Base-by-base conservation (phyloP, 1,284 basidiomycete genomes). In the Apiotrichum domesticum region DNA sequence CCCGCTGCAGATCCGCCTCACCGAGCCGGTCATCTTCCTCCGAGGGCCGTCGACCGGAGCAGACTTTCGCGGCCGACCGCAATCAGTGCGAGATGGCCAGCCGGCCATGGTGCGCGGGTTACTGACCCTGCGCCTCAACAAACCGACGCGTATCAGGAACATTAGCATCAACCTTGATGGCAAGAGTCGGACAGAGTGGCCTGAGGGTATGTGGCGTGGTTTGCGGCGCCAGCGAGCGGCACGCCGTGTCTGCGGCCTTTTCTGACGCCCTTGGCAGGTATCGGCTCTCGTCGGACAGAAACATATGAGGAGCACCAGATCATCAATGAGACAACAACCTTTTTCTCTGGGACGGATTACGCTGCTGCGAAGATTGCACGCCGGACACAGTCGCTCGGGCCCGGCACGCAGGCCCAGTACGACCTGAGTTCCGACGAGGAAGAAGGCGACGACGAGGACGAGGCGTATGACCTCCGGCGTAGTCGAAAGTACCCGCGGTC, bases 51-150 rank as follows among this genome's bases (percentile, higher is more conserved):
- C 74, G 11, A 76, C 74, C 1, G 73, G 76, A 11, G 57, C 73
- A 42, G 72, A 77, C 52, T 75, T 74, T 44, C 76, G 85, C 54
- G 81, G 81, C 42, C 67, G 78, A 32, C 71, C 73, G 10, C 70
- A 74, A 13, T 70, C 76, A 8, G 72, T 71, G n/a, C 70, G 79
- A 21, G 80, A 81, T 63, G 78, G 81, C 1, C 82, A 84, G 5
- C 86, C 89, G 2, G 86, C 91, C 6, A 81, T 94, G 73, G 80
- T 98, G 35, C 82, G 95, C 42, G 95, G 93, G n/a, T 79, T 97
- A 10, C 81, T 98, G 57, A 87, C 85, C 1, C 79, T 98, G 46
- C 83, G 84, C 10, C 80, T 97, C 35, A 79, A 80, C 48, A 95
- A 94, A 71, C 85, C 93, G 0, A 92, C 86, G 42, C 85, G 87